These are phyloP conservation scores for Arthroderma uncinatum DNA, from an alignment of 2,329 filamentous ascomycete species.

Conservation along the genomic window DNA sequence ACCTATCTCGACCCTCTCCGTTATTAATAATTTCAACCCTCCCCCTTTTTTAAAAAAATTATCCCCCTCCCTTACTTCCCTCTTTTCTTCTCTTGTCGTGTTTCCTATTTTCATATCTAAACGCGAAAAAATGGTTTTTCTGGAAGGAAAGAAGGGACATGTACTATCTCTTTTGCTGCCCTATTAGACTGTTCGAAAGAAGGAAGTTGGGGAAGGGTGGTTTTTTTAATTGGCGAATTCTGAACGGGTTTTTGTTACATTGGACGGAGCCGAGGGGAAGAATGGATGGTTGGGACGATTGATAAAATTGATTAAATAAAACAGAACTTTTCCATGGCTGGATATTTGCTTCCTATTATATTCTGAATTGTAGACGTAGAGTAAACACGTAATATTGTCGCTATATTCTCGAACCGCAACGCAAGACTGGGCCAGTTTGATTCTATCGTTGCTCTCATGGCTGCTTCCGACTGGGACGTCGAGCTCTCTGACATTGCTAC, in stretches of 20 bases:
- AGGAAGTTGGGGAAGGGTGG: background rate
- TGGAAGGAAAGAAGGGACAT: background rate
- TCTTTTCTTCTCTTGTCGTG: background rate
- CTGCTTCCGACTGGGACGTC: constrained; percentile 15
- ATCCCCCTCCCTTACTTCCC: background rate
- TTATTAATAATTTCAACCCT: background rate
- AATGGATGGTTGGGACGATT: background rate
- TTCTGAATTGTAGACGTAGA: too few relatives aligned
- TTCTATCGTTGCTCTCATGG: constrained; percentile 15
- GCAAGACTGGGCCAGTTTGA: constrained; percentile 10
- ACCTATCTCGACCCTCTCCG: background rate
- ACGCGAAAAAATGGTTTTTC: background rate
- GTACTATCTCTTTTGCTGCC: constrained; percentile 2
- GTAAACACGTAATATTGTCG: too few relatives aligned
- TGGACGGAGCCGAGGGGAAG: background rate
- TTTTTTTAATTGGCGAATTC: background rate
- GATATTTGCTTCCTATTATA: background rate
- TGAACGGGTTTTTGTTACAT: background rate
- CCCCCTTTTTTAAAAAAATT: background rate
- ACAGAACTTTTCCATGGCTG: constrained; percentile 1
- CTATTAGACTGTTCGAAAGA: background rate
- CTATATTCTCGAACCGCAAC: constrained; percentile 13
- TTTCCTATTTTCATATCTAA: background rate
- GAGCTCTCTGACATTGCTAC: constrained; percentile 13
- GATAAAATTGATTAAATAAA: constrained; percentile 4